A percentile compares a stretch with the other conserved stretches of the same genome.
phyloP scores from a whole-genome alignment of 805 yeast species.

The Clavispora phyllophila region DNA sequence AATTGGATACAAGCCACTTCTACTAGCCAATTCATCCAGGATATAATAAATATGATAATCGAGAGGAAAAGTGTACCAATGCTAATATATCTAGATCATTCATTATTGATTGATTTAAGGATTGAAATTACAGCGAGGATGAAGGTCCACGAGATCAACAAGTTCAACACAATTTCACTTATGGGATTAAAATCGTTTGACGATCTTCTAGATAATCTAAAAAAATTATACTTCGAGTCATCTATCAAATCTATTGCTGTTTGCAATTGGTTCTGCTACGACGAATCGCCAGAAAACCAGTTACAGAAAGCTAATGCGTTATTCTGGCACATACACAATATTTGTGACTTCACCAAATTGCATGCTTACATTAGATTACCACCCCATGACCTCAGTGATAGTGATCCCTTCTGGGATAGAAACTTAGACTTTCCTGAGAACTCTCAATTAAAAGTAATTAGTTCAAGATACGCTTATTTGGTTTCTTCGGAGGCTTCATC shows the following conservation, averaged over 20 bases:
- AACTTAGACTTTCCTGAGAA: neutral
- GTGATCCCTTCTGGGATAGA: neutral
- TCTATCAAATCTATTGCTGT: neutral
- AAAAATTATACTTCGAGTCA: neutral
- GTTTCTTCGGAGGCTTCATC: constrained; percentile 21
- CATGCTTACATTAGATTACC: neutral
- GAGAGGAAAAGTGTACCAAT: neutral
- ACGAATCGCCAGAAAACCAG: neutral
- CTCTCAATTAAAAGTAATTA: neutral
- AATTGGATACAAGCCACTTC: neutral
- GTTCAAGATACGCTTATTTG: constrained; percentile 3
- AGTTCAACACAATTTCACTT: neutral
- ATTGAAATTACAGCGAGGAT: neutral
- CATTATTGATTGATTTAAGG: neutral
- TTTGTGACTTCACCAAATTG: neutral
- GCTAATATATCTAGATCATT: neutral
- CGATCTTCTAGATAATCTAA: neutral
- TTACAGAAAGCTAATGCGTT: neutral
- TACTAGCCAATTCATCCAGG: neutral
- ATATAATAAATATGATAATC: neutral
- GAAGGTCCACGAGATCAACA: neutral
- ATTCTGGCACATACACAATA: neutral
- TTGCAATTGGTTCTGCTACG: neutral
- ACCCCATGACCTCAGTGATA: neutral
- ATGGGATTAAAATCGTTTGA: neutral